Evolutionary conservation across 495 filamentous ascomycete genomes (phyloP), one percentile per base, ranked within the genome.

Genomic region (Penicillium lagena): DNA sequence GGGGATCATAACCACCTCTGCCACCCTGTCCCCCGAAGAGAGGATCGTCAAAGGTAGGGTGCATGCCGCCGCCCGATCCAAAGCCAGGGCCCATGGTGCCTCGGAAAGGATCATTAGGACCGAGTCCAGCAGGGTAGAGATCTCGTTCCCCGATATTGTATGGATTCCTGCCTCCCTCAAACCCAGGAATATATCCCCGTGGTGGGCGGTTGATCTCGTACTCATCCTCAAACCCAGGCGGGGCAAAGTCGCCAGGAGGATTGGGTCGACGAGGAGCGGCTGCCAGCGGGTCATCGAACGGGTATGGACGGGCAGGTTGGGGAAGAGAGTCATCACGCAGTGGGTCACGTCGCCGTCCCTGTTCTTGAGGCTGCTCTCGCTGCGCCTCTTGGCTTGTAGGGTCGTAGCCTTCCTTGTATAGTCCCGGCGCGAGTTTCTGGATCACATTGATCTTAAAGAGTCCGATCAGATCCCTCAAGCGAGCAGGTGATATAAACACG

Each of bases 1-100:
- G 74, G 12, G 66, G 62, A 47, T 65, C 52, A 48, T 63, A 68
- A 4, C 59, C 72, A 22, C 67, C 67, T 29, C 61, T 64, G 9
- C 73, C 73, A 12, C 68, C 72, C 9, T 59, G 58, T 0, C 87
- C 88, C 31, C 76, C 78, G 61, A 96, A 96, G 54, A 96, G 62
- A 27, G 88, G 89, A 62, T 97, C 93, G 56, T 96, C 89, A 54
- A 95, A 90, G 0, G 89, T 94, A 0, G 93, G 93, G 65, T 96
- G 87, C 93, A 97, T 97, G 2, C 93, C 93, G 1, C 80, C 79
- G 29, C 71, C 66, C 3, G 67, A 65, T 12, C 73, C 72, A 29
- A 71, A 58, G 2, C 80, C 68, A 44, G 75, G 74, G 9, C 76
- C 75, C 45, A 89, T 75, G 9, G 75, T 69, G 7, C 81, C 81